phyloP scores from a whole-genome alignment of 345 rosid genomes.

The Iberis pinnata region DNA sequence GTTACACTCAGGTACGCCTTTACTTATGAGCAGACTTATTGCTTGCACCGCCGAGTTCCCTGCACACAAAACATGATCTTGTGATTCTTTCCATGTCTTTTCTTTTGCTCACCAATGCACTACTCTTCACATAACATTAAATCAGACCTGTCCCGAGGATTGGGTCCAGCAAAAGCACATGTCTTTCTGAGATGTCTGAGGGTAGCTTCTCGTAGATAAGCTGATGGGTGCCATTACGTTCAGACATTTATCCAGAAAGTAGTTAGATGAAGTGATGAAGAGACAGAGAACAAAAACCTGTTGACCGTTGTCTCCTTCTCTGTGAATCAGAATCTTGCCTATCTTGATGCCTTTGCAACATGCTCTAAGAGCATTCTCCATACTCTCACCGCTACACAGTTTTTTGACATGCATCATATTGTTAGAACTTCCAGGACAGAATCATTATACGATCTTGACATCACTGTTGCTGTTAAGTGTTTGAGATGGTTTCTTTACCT shows the following conservation, averaged over 20 bases:
- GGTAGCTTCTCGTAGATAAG: conserved; percentile 86
- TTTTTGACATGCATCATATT: too few relatives aligned
- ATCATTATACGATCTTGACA: too few relatives aligned
- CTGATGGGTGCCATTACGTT: conserved; percentile 28
- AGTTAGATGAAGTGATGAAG: background rate
- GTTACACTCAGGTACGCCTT: conserved; percentile 82
- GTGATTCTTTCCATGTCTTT: too few relatives aligned
- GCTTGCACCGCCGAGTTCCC: conserved; percentile 94
- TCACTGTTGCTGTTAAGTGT: too few relatives aligned
- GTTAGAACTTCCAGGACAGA: too few relatives aligned
- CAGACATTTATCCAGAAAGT: background rate
- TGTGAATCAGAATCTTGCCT: conserved; percentile 87
- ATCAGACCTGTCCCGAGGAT: conserved; percentile 98
- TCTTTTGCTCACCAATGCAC: too few relatives aligned
- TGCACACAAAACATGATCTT: too few relatives aligned
- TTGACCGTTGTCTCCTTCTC: conserved; percentile 95
- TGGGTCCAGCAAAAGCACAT: conserved; percentile 82
- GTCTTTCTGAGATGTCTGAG: conserved; percentile 75
- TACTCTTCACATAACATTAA: too few relatives aligned
- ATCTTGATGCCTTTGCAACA: conserved; percentile 95
- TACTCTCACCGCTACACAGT: conserved; percentile 98
- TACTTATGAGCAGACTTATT: conserved; percentile 62
- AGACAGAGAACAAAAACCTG: conserved; percentile 34
- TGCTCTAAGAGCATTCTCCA: conserved; percentile 93
- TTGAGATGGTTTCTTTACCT: conserved; percentile 39